Conservation (phyloP, 768 basidiomycete genomes). For the Pilatotrama ljubarskyi region DNA sequence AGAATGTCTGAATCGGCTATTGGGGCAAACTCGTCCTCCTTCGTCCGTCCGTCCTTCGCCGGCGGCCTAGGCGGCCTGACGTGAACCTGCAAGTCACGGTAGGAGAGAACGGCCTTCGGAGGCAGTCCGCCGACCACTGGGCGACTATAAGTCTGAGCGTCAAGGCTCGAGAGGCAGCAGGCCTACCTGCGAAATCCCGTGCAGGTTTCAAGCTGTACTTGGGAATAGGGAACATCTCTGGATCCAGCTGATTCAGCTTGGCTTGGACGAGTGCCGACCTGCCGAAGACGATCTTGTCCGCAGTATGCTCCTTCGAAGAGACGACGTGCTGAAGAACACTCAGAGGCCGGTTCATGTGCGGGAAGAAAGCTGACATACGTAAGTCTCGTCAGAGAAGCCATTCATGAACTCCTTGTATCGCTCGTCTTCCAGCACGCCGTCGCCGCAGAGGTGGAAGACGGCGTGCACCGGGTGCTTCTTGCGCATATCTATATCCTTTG, state of each 20-base stretch:
- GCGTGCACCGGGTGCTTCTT: constrained; percentile 49
- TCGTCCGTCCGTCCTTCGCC: constrained; percentile 30
- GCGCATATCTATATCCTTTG: constrained; percentile 39
- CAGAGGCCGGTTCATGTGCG: background rate
- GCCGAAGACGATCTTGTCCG: constrained; percentile 73
- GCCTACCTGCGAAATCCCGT: constrained; percentile 36
- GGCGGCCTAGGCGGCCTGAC: constrained; percentile 53
- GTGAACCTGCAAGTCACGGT: constrained; percentile 40
- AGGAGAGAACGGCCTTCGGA: constrained; percentile 43
- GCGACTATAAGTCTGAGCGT: background rate
- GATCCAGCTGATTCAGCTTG: constrained; percentile 69
- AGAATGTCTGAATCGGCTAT: constrained; percentile 21
- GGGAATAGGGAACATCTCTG: constrained; percentile 70
- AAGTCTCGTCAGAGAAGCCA: constrained; percentile 55
- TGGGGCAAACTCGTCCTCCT: constrained; percentile 34
- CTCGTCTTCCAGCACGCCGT: constrained; percentile 66
- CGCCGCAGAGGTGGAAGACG: constrained; percentile 73
- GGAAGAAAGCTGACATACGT: constrained; percentile 47
- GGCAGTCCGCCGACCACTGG: constrained; percentile 47
- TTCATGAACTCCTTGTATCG: constrained; percentile 74
- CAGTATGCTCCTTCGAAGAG: constrained; percentile 58
- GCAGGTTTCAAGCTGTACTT: constrained; percentile 47
- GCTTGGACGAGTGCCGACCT: constrained; percentile 72
- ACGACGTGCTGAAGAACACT: constrained; percentile 63
- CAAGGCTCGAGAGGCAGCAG: background rate